Conservation (phyloP, 2,329 filamentous ascomycete species). For the Podosphaera fusca region DNA sequence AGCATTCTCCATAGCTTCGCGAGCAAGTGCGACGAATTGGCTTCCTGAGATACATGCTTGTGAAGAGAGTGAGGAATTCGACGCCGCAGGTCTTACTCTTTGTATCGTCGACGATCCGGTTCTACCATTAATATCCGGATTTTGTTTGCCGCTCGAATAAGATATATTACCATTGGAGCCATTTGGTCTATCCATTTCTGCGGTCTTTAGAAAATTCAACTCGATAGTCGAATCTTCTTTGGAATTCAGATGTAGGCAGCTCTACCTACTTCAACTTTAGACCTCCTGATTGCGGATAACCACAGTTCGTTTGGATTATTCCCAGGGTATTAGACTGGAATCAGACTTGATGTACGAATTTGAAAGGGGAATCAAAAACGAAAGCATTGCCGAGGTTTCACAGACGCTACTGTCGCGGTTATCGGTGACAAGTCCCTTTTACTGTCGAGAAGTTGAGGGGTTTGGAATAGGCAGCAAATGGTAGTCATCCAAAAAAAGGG, state of each 20-base stretch:
- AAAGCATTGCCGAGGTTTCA: not conserved
- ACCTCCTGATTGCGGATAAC: not conserved
- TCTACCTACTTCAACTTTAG: not conserved
- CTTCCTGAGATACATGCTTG: slow-evolving; percentile 30
- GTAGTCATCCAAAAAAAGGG: no score
- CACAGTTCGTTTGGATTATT: not conserved
- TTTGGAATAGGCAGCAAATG: not conserved
- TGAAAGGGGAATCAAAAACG: not conserved
- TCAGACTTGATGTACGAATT: not conserved
- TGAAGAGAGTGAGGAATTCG: slow-evolving; percentile 22
- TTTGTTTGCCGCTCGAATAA: slow-evolving; percentile 17
- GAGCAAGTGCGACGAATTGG: slow-evolving; percentile 41
- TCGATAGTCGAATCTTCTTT: not conserved
- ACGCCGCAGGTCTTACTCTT: slow-evolving; percentile 22
- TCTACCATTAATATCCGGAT: slow-evolving; percentile 20
- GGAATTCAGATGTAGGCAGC: not conserved
- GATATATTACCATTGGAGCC: slow-evolving; percentile 17
- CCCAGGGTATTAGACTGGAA: not conserved
- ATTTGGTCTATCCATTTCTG: slow-evolving; percentile 14
- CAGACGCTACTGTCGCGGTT: not conserved
- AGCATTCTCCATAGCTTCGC: slow-evolving; percentile 43
- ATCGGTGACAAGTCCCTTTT: not conserved
- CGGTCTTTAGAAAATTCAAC: not conserved
- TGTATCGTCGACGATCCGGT: slow-evolving; percentile 16
- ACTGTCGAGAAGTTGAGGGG: not conserved